Evolutionary conservation across 2,329 filamentous ascomycete genomes (phyloP), one percentile per base, ranked within the genome.

Genomic region (Penicillium hesseltinei): DNA sequence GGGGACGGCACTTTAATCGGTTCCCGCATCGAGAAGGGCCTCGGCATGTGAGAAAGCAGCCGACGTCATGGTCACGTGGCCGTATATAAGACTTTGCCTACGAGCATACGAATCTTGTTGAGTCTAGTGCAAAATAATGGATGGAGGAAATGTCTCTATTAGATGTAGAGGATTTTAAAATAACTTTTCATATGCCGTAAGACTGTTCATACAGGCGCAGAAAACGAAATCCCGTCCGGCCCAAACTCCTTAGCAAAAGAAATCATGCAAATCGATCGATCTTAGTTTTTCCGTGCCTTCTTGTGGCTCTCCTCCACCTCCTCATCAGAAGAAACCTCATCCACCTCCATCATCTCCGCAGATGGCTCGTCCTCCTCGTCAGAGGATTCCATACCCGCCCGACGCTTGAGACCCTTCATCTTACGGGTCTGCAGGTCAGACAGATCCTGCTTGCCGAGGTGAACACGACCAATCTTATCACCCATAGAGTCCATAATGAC

Each of bases 341-440:
- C 75, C 54, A 74, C 75, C 56, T 80, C 77, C 65, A 79, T 80
- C 57, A 77, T 81, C 51, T 82, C 80, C 42, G 79, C 78, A 17
- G 53, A 38, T n/a, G 52, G 52, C 17, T 69, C 79, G 4, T 78
- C 80, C 51, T 83, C 84, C 25, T 80, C 80, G 42, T 66, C 65
- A 19, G 81, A 82, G 50, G 78, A 80, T 51, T 82, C 81, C 25
- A 84, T 77, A 61, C 87, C 87, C 54, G 91, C 85, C 63, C 83
- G 86, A 64, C 94, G 84, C 85, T 97, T 99, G 66, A 99, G 77
- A 65, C 92, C 94, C 86, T 99, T 99, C 92, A 99, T 97, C 86
- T 99, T 99, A 72, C 94, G 88, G 52, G 92, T 95, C 81, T 99
- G 94, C 76, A 99, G 77, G 68, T 89, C 84, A 71, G 81, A 82